A percentile compares a stretch with the other conserved stretches of the same genome.
phyloP scores from a whole-genome alignment of 1,284 basidiomycete genomes.

The Leccinum proliferum region DNA sequence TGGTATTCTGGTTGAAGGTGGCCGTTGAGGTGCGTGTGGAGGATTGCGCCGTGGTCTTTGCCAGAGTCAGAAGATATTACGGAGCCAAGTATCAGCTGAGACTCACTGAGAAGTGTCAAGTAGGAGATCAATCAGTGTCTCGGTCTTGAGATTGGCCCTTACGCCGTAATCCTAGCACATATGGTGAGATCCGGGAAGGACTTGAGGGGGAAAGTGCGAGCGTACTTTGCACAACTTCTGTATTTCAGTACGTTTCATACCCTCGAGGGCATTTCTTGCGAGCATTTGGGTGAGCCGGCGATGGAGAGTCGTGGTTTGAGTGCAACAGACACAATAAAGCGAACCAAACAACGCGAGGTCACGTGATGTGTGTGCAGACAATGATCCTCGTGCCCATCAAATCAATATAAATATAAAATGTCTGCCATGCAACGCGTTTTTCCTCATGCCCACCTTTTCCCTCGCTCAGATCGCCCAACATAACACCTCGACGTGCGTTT shows the following conservation, averaged over 20 bases:
- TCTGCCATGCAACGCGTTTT: neutral
- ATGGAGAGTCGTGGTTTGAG: slow-evolving; percentile 37
- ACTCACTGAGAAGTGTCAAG: slow-evolving; percentile 48
- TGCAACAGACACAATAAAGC: slow-evolving; percentile 34
- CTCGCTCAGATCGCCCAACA: slow-evolving; percentile 48
- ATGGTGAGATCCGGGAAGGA: slow-evolving; percentile 18
- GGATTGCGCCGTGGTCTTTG: slow-evolving; percentile 25
- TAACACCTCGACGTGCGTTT: slow-evolving; percentile 43
- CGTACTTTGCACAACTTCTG: slow-evolving; percentile 72
- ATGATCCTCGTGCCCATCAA: neutral
- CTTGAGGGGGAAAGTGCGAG: slow-evolving; percentile 12
- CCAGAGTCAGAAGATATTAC: slow-evolving; percentile 11
- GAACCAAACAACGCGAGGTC: slow-evolving; percentile 48
- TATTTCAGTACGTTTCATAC: slow-evolving; percentile 64
- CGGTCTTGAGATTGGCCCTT: slow-evolving; percentile 73
- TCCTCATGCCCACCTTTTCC: slow-evolving; percentile 31
- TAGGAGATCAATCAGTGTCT: slow-evolving; percentile 68
- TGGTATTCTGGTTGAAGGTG: slow-evolving; percentile 37
- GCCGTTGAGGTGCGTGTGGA: slow-evolving; percentile 32
- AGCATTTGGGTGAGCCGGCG: slow-evolving; percentile 32
- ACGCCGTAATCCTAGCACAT: slow-evolving; percentile 62
- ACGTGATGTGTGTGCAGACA: slow-evolving; percentile 32
- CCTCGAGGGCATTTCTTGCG: slow-evolving; percentile 50
- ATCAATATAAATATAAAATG: neutral
- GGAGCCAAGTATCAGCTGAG: neutral